Conservation (phyloP, 371 early-diverging fungal genomes). For the Syncephalis plumigaleata region DNA sequence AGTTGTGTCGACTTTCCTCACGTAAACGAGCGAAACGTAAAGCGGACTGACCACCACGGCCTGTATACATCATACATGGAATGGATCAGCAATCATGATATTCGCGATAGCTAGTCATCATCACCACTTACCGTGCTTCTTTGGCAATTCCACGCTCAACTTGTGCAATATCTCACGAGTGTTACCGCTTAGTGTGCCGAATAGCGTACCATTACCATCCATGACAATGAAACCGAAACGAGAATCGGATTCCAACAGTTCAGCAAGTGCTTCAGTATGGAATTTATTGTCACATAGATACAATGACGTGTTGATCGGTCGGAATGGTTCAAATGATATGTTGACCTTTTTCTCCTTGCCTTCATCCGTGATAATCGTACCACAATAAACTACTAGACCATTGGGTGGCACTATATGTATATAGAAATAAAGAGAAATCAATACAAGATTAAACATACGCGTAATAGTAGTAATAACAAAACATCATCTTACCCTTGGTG, state of each 20-base stretch:
- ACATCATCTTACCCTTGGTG: conserved; percentile 30
- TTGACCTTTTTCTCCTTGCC: conserved; percentile 99
- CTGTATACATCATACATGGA: conserved; percentile 1
- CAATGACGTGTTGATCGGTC: conserved; percentile 98
- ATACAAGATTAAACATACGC: too few relatives aligned
- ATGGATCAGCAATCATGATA: background rate
- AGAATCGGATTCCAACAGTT: conserved; percentile 89
- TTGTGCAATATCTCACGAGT: conserved; percentile 93
- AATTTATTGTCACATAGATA: conserved; percentile 99
- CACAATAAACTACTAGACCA: conserved; percentile 91
- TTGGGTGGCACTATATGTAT: conserved; percentile 60
- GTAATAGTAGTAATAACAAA: background rate
- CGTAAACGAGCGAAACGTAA: conserved; percentile 98
- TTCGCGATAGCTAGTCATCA: background rate
- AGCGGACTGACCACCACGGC: conserved; percentile 99
- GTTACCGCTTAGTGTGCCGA: conserved; percentile 96
- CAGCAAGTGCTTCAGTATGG: conserved; percentile 92
- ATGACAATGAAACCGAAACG: conserved; percentile 99
- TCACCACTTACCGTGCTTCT: conserved; percentile 79
- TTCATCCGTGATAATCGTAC: conserved; percentile 95
- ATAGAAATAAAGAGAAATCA: background rate
- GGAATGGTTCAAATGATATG: conserved; percentile 98
- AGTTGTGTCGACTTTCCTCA: conserved; percentile 98
- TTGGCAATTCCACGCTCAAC: conserved; percentile 94
- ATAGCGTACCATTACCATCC: conserved; percentile 98